These are phyloP conservation scores for Dictyostelium capitatum DNA, from an alignment of 78 protist species.

Conservation along the genomic window DNA sequence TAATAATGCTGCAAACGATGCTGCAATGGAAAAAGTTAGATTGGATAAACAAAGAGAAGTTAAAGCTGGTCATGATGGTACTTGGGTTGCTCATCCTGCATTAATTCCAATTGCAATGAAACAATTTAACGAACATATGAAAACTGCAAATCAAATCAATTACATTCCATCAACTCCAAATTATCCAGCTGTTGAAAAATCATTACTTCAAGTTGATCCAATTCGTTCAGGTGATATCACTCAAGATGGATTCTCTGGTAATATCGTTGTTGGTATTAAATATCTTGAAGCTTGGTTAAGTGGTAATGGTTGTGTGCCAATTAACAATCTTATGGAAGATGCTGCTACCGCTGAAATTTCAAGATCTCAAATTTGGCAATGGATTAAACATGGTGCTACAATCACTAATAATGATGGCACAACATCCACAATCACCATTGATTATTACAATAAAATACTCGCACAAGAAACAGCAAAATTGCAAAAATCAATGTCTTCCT, in stretches of 20 bases:
- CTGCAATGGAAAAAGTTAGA: conserved; percentile 86
- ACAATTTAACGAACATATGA: conserved; percentile 83
- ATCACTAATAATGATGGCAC: conserved; percentile 30
- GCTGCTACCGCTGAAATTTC: conserved; percentile 91
- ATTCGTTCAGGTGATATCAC: conserved; percentile 70
- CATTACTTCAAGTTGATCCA: conserved; percentile 33
- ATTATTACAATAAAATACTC: conserved; percentile 9
- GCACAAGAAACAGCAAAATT: not conserved
- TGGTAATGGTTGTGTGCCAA: conserved; percentile 87
- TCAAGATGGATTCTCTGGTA: conserved; percentile 69
- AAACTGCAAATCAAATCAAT: conserved; percentile 81
- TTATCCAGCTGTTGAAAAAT: conserved; percentile 27
- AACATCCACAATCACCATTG: not conserved
- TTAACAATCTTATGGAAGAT: conserved; percentile 86
- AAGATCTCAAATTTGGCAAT: conserved; percentile 89
- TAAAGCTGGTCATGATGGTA: conserved; percentile 88
- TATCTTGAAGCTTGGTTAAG: conserved; percentile 86
- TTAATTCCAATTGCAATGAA: conserved; percentile 87
- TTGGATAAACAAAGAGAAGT: conserved; percentile 87
- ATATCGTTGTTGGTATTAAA: conserved; percentile 77
- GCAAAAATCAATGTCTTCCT: not conserved
- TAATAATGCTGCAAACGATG: conserved; percentile 79
- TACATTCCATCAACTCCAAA: conserved; percentile 33
- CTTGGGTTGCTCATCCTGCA: conserved; percentile 90
- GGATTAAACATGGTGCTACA: conserved; percentile 71